Base-by-base conservation (phyloP, 345 rosid species). In the Aethionema arabicum region DNA sequence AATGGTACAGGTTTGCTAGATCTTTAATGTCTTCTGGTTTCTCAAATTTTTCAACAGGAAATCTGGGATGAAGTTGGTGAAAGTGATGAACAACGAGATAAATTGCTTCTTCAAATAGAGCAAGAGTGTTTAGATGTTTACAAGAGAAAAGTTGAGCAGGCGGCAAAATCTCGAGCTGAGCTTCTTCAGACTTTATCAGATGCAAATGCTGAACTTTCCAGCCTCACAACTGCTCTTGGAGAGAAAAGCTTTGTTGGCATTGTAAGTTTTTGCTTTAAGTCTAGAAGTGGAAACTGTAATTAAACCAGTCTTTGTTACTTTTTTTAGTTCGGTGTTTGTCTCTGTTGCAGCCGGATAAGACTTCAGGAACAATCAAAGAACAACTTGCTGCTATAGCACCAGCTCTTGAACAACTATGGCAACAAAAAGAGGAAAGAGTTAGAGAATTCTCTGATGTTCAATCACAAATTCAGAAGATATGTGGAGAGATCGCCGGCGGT, bases 41-140 rank as follows among this genome's bases (percentile, higher is more conserved):
- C 7, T 10, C 40, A 37, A 10, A 37, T 40, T 5, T 12, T 4
- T 32, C 0, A 5, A 51, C 54, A 95, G 99, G 95, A 86, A 85
- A 88, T 95, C 15, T 95, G 99, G 99, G 98, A 95, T 79, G 99
- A 95, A 76, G 98, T 95, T 69, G 99, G 99, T 67, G 99, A 95
- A 78, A 77, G 61, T 32, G 98, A 95, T 40, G 98, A 84, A 70
- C 86, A 95, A 50, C 72, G 98, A 69, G 95, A 95, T 78, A 88
- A 82, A 80, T 56, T 88, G 86, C 93, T 95, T 66, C 89, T 95
- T 69, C 96, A 84, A 77, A 84, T 95, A 59, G 99, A 90, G 74
- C 86, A 85, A 47, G 99, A 95, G 69, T 90, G 96, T 74, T 76
- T 95, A 66, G 95, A 85, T 68, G 96, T 95, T 48, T 95, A 95